Evolutionary conservation across 1,139 yeast genomes (phyloP).

Genomic region (Barnettozyma hawaiiensis): DNA sequence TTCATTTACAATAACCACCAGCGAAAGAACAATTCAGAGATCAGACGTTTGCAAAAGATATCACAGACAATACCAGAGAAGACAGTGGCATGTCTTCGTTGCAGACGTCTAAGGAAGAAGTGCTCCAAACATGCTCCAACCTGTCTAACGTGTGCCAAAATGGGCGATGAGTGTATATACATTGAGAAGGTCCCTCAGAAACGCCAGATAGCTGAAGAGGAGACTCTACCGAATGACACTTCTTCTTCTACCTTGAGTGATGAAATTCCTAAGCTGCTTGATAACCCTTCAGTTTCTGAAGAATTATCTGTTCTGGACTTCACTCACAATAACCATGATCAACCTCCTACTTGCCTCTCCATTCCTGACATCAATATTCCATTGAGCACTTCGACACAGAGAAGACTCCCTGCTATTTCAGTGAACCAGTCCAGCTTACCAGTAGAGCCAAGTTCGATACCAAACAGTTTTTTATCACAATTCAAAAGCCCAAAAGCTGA

Average conservation of each 20-base stretch:
- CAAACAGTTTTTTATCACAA: not conserved
- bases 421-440: constrained; percentile 7
- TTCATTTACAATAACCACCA: constrained; percentile 19
- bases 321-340: constrained; percentile 4
- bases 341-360: constrained; percentile 2
- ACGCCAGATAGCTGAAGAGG: constrained; percentile 2
- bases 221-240: not conserved
- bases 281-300: not conserved
- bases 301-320: not conserved
- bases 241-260: not conserved
- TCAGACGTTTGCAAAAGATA: constrained; percentile 11
- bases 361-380: constrained; percentile 4
- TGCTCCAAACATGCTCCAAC: constrained; percentile 41
- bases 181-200: constrained; percentile 12
- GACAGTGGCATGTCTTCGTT: constrained; percentile 34
- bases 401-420: constrained; percentile 12
- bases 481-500: constrained; percentile 9
- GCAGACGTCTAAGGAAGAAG: constrained; percentile 42
- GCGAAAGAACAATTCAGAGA: constrained; percentile 11
- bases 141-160: constrained; percentile 39
- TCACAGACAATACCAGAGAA: constrained; percentile 16
- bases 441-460: not conserved
- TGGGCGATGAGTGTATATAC: constrained; percentile 22
- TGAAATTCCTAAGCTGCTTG: not conserved
- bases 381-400: not conserved